These are phyloP conservation scores for Boletus vermiculosoides DNA, from an alignment of 768 basidiomycete genomes.

Conservation along the genomic window DNA sequence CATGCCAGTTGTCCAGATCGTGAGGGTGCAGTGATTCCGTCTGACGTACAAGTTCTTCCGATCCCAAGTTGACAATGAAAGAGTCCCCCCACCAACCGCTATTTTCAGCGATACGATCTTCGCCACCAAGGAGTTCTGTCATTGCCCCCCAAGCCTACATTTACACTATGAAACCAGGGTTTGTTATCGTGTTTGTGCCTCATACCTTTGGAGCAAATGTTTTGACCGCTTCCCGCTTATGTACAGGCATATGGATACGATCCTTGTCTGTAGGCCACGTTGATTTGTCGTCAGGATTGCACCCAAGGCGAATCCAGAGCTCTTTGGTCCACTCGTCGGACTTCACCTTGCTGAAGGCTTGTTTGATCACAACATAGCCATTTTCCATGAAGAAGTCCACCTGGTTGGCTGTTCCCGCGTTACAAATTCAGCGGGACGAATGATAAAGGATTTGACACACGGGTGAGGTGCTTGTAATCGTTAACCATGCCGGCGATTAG, in stretches of 20 bases:
- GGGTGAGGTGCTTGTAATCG: background rate
- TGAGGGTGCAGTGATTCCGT: background rate
- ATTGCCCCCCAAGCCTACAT: slow-evolving; percentile 2
- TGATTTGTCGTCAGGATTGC: slow-evolving; percentile 52
- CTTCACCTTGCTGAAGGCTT: slow-evolving; percentile 53
- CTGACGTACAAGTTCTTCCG: slow-evolving; percentile 4
- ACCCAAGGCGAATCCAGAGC: slow-evolving; percentile 52
- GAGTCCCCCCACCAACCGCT: slow-evolving; percentile 4
- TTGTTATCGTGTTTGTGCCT: background rate
- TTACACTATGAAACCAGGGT: background rate
- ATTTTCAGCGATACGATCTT: background rate
- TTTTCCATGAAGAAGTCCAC: slow-evolving; percentile 56
- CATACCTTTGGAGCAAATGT: slow-evolving; percentile 53
- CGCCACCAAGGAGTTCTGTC: slow-evolving; percentile 6
- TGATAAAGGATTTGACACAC: background rate
- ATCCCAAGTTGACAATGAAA: slow-evolving; percentile 13
- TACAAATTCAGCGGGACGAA: background rate
- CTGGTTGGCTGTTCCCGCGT: slow-evolving; percentile 29
- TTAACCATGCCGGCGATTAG: background rate
- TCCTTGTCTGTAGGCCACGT: slow-evolving; percentile 49
- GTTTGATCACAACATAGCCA: slow-evolving; percentile 53
- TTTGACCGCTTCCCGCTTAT: slow-evolving; percentile 39
- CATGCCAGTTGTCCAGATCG: slow-evolving; percentile 3
- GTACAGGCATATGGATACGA: slow-evolving; percentile 56
- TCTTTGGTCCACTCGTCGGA: slow-evolving; percentile 46